phyloP scores from a whole-genome alignment of 768 basidiomycete species.

The Dacryopinax primogenitus region DNA sequence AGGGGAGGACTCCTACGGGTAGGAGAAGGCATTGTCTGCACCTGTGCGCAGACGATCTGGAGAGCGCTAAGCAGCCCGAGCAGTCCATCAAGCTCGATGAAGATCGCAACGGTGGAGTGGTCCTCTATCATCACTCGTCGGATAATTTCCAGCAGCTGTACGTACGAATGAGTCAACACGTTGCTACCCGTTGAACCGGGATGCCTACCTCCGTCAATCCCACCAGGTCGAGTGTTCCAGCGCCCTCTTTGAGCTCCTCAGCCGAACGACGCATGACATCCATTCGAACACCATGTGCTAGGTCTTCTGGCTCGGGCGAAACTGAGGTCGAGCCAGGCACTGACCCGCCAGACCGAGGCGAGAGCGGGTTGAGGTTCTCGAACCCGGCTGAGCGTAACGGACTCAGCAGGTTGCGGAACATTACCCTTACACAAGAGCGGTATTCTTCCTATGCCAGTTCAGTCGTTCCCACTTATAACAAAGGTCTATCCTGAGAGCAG shows the following conservation, averaged over 20 bases:
- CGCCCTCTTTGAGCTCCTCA: slow-evolving; percentile 48
- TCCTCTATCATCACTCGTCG: slow-evolving; percentile 56
- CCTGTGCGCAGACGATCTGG: background rate
- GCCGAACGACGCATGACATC: slow-evolving; percentile 58
- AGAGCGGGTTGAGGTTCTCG: slow-evolving; percentile 1
- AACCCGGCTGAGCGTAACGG: slow-evolving; percentile 2
- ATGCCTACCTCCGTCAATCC: slow-evolving; percentile 42
- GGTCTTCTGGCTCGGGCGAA: slow-evolving; percentile 42
- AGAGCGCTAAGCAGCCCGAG: slow-evolving; percentile 59
- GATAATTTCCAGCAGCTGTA: slow-evolving; percentile 37
- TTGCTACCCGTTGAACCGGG: slow-evolving; percentile 36
- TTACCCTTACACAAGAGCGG: background rate
- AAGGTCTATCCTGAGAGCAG: background rate
- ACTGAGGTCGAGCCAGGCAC: background rate
- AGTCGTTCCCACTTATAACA: background rate
- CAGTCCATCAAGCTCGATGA: slow-evolving; percentile 73
- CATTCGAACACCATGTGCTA: slow-evolving; percentile 57
- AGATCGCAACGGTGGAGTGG: slow-evolving; percentile 52
- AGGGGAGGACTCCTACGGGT: slow-evolving; percentile 18
- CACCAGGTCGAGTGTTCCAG: slow-evolving; percentile 30
- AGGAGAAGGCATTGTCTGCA: slow-evolving; percentile 39
- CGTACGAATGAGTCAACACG: background rate
- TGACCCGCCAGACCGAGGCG: background rate
- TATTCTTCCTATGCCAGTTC: background rate
- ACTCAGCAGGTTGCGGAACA: slow-evolving; percentile 1